Evolutionary conservation across 306 rosid species (phyloP), one percentile per base, ranked within the genome.

Genomic region (Purshia tridentata): DNA sequence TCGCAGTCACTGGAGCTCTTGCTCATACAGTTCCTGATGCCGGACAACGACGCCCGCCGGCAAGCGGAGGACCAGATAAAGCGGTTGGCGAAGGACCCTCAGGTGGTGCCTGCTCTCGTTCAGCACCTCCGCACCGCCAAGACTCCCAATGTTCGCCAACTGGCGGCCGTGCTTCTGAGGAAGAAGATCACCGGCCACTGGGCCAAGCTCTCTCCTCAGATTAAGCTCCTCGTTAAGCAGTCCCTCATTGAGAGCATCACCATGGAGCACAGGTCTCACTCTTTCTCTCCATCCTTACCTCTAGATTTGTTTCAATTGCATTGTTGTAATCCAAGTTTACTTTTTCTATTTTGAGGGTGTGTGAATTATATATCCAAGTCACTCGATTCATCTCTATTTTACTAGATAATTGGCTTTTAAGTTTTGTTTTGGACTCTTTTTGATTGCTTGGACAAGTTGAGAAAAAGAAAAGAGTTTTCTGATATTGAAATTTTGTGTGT

Each of bases 171-270:
- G 11, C 88, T 94, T 67, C 96, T 94, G 85, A 90, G 97, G 68
- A 94, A 95, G 87, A 95, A 90, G 87, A 95, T 95, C 97, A 91
- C 97, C 3, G 98, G 96, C 11, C 99, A 95, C 63, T 95, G 97
- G 99, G 88, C 99, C 66, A 95, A 95, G 82, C 98, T 95, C 65
- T 77, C 97, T 7, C 93, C 92, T 4, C 87, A 83, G 20, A 82
- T 77, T 47, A 95, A 95, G 83, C 87, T 50, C 13, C 89, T 88
- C 35, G 94, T 92, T 44, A 95, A 88, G 82, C 96, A 90, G 52
- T 91, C 97, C 45, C 91, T 91, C 57, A 86, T 91, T 11, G 93
- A 95, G 39, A 84, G 91, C 83, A 91, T 95, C 65, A 95, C 99
- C 19, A 67, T 95, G 89, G 99, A 95, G 83, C 88, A 95, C 74